Evolutionary conservation across 768 basidiomycete genomes (phyloP), one percentile per base, ranked within the genome.

Genomic region (Podaxis sp.): DNA sequence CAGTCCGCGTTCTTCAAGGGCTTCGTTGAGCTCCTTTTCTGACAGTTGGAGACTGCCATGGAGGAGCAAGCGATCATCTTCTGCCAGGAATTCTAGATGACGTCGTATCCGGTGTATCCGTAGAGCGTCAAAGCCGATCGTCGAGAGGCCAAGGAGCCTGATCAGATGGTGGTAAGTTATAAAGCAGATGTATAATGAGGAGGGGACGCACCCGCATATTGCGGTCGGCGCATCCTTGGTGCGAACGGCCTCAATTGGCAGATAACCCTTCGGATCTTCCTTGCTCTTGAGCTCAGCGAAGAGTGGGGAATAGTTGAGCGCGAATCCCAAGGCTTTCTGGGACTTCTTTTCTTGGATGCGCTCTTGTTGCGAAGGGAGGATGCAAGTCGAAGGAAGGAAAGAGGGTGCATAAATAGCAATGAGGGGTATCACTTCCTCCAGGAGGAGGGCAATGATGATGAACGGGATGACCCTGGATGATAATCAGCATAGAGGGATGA

Each of bases 351-450:
- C 77, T 68, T 74, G 88, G 77, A 75, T 93, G 74, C 76, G 88
- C 70, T 68, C 77, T 38, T 80, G 84, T 74, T 95, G 93, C 11
- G 89, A 86, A 1, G 93, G 90, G 4, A 95, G 81, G 57, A 94
- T 80, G 68, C 91, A 93, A 0, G 93, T 94, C 2, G 91, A 93
- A 0, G 93, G 93, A 27, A 95, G 83, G 76, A 92, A 81, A 68
- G 82, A 84, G 1, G 93, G 93, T n/a, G 84, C 86, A 67, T 91
- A 94, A 62, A 95, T 83, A 27, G 91, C 91, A 63, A 93, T 83
- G 63, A 95, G 79, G 13, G 93, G 93, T 58, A 95, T 83, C 36
- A 89, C 70, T 72, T 95, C 93, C 71, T 95, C 93, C 0, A 91
- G 76, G 13, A 93, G 70, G 27, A 91, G 69, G 28, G 91, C 80